phyloP scores from a whole-genome alignment of 1,284 basidiomycete genomes.

The Ustilago curta region DNA sequence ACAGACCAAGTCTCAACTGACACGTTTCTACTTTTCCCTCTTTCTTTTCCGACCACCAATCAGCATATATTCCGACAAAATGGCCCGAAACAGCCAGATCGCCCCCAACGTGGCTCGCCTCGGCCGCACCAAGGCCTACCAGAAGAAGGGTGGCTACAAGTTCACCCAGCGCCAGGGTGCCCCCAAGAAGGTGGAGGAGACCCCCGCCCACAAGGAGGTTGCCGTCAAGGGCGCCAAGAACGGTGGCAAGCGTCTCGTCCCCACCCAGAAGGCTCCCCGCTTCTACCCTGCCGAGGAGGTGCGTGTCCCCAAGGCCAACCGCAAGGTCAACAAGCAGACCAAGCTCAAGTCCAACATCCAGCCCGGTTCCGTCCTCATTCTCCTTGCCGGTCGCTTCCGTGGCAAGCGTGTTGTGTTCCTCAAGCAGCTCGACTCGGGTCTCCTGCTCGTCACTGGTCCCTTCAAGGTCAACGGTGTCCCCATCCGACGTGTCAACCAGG shows the following conservation, averaged over 20 bases:
- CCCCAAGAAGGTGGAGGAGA: constrained; percentile 74
- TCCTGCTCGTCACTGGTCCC: constrained; percentile 95
- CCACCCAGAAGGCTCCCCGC: constrained; percentile 86
- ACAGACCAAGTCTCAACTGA: constrained; percentile 19
- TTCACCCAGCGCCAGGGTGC: constrained; percentile 80
- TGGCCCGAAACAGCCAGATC: constrained; percentile 87
- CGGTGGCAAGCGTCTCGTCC: constrained; percentile 85
- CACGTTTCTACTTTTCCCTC: not conserved
- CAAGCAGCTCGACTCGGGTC: constrained; percentile 93
- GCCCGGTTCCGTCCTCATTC: constrained; percentile 93
- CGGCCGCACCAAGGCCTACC: constrained; percentile 74
- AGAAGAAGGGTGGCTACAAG: constrained; percentile 79
- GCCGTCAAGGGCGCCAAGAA: constrained; percentile 90
- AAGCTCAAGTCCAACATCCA: constrained; percentile 86
- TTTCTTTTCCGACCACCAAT: constrained; percentile 9
- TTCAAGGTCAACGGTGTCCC: constrained; percentile 99
- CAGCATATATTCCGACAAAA: constrained; percentile 71
- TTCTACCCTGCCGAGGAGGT: constrained; percentile 99
- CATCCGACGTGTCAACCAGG: constrained; percentile 96
- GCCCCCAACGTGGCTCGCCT: constrained; percentile 85
- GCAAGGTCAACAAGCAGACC: constrained; percentile 81
- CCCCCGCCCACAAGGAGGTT: constrained; percentile 78
- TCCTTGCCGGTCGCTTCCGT: constrained; percentile 96
- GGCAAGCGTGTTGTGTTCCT: constrained; percentile 99
- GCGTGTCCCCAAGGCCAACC: constrained; percentile 85